Evolutionary conservation across 108 stramenopile genomes (phyloP), one percentile per base, ranked within the genome.

Genomic region (Conticribra weissflogii): DNA sequence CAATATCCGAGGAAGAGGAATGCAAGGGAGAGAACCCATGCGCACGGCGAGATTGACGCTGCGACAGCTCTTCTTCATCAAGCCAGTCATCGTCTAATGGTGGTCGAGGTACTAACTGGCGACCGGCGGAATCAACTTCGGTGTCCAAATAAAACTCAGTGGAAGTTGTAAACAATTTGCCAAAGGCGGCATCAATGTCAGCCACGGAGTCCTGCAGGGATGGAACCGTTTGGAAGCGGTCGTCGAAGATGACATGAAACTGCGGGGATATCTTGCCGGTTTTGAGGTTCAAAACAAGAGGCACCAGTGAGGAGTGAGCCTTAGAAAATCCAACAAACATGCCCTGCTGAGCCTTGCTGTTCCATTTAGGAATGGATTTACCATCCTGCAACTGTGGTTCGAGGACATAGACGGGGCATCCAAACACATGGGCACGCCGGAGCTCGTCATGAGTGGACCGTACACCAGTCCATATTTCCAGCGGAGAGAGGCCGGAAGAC

Each of bases 201-300:
- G 47, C 36, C 3, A 48, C 1, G 5, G 29, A 27, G 45, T 47
- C n/a, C n/a, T n/a, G n/a, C n/a, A 23, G 28, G 16, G 19, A 32
- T 51, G 23, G 17, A 19, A 81, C 80, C 2, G 78, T 85, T 15
- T 63, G 34, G 54, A 86, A 84, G n/a, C 28, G 45, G n/a, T 84
- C 79, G 53, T 87, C 83, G 51, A 76, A 80, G 21, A 85, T 69
- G 2, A 88, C 65, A 45, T 86, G 82, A 44, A 65, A 83, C 41
- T 86, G 86, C 3, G 81, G 83, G n/a, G 80, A 53, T 29, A 86
- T 75, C 3, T 29, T 18, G 14, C 68, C 73, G 9, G 86, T 83
- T 1, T 34, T 3, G 9, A 78, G 18, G 48, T 83, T 88, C 21
- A 68, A 55, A 3, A 88, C 52, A 1, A 85, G 54, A 3, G 67